phyloP scores from a whole-genome alignment of 495 filamentous ascomycete genomes.

The Letharia columbiana region DNA sequence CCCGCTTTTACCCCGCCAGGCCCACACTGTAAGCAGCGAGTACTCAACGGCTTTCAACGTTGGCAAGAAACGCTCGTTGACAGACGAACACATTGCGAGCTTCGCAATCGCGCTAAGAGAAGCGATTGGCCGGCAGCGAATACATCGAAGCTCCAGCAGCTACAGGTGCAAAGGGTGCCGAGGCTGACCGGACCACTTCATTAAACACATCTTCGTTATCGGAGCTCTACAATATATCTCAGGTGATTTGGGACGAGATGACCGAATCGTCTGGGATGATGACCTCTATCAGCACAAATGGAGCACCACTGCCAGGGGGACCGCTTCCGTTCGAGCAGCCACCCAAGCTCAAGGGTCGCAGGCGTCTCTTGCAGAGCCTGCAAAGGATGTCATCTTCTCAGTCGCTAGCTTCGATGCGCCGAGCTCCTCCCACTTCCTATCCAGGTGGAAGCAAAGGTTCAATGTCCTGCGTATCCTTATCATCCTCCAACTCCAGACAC shows the following conservation, averaged over 20 bases:
- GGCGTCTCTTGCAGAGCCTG: constrained; percentile 66
- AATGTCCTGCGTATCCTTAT: constrained; percentile 79
- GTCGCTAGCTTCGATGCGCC: constrained; percentile 55
- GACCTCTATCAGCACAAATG: constrained; percentile 19
- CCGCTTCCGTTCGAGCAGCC: constrained; percentile 41
- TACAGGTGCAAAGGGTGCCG: background rate
- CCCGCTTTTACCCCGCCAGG: constrained; percentile 7
- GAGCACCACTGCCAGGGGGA: constrained; percentile 2
- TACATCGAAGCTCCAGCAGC: background rate
- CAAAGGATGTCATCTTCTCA: constrained; percentile 86
- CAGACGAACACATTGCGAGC: background rate
- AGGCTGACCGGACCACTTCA: background rate
- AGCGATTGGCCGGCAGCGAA: background rate
- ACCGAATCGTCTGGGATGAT: constrained; percentile 21
- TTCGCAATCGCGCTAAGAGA: background rate
- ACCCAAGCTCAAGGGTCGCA: constrained; percentile 62
- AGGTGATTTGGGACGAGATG: constrained; percentile 21
- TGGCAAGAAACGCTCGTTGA: background rate
- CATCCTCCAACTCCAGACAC: constrained; percentile 49
- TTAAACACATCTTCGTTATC: constrained; percentile 1
- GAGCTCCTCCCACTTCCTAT: constrained; percentile 48
- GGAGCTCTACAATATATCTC: constrained; percentile 19
- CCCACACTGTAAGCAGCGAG: background rate
- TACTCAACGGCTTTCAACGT: background rate
- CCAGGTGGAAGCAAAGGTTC: constrained; percentile 62